Conservation (phyloP, 352 stramenopile genomes). For the Globisporangium nagaii region DNA sequence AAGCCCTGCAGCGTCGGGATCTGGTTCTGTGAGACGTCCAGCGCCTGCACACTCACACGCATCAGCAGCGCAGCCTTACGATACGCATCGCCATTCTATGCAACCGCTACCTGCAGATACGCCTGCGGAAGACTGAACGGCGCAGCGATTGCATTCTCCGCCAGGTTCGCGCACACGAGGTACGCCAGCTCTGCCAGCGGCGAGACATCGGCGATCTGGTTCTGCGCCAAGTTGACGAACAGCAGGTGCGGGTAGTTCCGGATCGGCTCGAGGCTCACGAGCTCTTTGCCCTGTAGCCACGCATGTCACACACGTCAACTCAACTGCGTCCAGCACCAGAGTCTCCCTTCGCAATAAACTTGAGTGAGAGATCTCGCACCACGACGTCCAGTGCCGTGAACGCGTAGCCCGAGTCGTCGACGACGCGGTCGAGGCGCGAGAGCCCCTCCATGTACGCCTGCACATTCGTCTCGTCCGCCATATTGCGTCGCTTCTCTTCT, state of each 20-base stretch:
- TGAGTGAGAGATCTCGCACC: slow-evolving; percentile 15
- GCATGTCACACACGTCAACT: too few species aligned
- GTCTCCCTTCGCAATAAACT: not conserved
- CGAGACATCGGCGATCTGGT: slow-evolving; percentile 50
- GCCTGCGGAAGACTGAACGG: slow-evolving; percentile 35
- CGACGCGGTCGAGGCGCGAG: slow-evolving; percentile 62
- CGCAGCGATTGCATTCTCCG: slow-evolving; percentile 42
- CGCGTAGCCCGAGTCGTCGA: slow-evolving; percentile 72
- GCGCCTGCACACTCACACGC: slow-evolving; percentile 18
- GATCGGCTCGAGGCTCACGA: slow-evolving; percentile 53
- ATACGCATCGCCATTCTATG: too few species aligned
- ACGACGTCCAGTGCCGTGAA: slow-evolving; percentile 70
- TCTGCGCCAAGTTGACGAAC: slow-evolving; percentile 66
- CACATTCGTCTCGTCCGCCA: slow-evolving; percentile 26
- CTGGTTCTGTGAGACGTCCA: slow-evolving; percentile 71
- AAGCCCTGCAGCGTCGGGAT: slow-evolving; percentile 48
- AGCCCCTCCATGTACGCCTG: slow-evolving; percentile 61
- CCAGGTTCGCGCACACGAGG: slow-evolving; percentile 50
- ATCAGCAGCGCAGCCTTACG: too few species aligned
- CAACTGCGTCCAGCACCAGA: too few species aligned
- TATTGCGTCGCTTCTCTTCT: slow-evolving; percentile 6
- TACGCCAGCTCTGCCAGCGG: slow-evolving; percentile 52
- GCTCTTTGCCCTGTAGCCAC: slow-evolving; percentile 33
- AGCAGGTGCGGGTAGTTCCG: slow-evolving; percentile 57
- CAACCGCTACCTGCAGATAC: slow-evolving; percentile 58